Evolutionary conservation across 805 yeast species (phyloP).

Genomic region (Millerozyma miso): DNA sequence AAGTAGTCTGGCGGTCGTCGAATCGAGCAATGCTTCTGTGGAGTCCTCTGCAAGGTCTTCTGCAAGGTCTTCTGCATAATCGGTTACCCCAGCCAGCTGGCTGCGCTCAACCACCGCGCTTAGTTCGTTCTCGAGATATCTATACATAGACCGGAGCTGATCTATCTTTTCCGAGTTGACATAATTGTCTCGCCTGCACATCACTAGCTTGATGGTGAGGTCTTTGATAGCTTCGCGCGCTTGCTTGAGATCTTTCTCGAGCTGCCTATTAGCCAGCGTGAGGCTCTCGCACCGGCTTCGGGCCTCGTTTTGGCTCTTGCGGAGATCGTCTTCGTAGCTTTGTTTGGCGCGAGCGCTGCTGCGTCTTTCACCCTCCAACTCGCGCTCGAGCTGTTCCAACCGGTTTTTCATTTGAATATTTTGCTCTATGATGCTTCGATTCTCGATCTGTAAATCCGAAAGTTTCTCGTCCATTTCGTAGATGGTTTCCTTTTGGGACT

Average conservation of each 20-base stretch:
- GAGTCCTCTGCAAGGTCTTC: background rate
- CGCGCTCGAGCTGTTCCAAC: background rate
- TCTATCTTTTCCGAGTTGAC: background rate
- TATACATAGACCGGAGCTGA: background rate
- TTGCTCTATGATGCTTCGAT: conserved; percentile 3
- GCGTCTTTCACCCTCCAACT: background rate
- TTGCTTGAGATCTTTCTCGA: background rate
- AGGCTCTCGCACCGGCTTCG: background rate
- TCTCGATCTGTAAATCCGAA: conserved; percentile 3
- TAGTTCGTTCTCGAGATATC: background rate
- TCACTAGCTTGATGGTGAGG: conserved; percentile 1
- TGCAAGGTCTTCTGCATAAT: background rate
- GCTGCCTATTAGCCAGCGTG: background rate
- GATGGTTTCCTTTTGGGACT: conserved; percentile 3
- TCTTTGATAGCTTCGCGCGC: conserved; percentile 1
- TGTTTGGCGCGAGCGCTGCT: background rate
- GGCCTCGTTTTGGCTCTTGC: background rate
- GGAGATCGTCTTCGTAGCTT: background rate
- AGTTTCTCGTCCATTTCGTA: conserved; percentile 3
- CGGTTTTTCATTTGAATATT: conserved; percentile 1
- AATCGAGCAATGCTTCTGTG: conserved; percentile 4
- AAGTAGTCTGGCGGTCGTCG: conserved; percentile 6
- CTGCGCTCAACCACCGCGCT: background rate
- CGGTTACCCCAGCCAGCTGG: background rate
- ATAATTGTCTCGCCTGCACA: background rate